Evolutionary conservation across 108 stramenopile genomes (phyloP).

Genomic region (Chaetoceros muelleri): DNA sequence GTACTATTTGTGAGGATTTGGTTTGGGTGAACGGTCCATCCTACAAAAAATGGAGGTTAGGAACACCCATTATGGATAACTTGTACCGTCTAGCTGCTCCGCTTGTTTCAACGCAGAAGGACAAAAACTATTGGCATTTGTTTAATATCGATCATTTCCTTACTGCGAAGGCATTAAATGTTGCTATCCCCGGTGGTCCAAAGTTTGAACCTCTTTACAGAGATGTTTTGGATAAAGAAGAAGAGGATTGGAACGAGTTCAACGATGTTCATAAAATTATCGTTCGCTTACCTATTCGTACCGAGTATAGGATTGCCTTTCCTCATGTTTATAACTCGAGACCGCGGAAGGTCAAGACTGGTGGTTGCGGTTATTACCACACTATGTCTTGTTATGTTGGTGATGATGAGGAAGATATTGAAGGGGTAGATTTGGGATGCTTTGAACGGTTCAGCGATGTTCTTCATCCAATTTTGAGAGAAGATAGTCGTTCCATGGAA

Average conservation of each 20-base stretch:
- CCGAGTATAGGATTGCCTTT: slow-evolving; percentile 97
- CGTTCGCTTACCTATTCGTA: slow-evolving; percentile 93
- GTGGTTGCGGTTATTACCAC: slow-evolving; percentile 80
- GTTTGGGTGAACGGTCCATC: slow-evolving; percentile 87
- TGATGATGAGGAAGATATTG: slow-evolving; percentile 51
- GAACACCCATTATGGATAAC: slow-evolving; percentile 90
- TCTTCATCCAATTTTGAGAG: slow-evolving; percentile 91
- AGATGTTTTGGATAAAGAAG: slow-evolving; percentile 86
- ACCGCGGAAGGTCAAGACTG: slow-evolving; percentile 81
- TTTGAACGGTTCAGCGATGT: slow-evolving; percentile 56
- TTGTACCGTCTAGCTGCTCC: slow-evolving; percentile 91
- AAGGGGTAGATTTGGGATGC: slow-evolving; percentile 38
- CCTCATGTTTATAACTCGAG: slow-evolving; percentile 97
- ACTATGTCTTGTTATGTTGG: slow-evolving; percentile 89
- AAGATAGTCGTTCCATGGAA: slow-evolving; percentile 32
- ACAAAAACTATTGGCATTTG: slow-evolving; percentile 86
- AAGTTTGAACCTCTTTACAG: slow-evolving; percentile 98
- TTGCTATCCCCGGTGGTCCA: slow-evolving; percentile 98
- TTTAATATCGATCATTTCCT: slow-evolving; percentile 93
- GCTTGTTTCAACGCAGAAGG: slow-evolving; percentile 78
- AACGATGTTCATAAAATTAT: slow-evolving; percentile 99
- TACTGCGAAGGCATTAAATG: slow-evolving; percentile 97
- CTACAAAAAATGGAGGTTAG: slow-evolving; percentile 90
- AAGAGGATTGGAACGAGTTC: slow-evolving; percentile 99
- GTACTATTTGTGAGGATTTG: slow-evolving; percentile 28